A percentile compares a stretch with the other conserved stretches of the same genome.
Evolutionary conservation across 2,329 filamentous ascomycete genomes (phyloP).

Genomic region (Verticillium tricorpus): DNA sequence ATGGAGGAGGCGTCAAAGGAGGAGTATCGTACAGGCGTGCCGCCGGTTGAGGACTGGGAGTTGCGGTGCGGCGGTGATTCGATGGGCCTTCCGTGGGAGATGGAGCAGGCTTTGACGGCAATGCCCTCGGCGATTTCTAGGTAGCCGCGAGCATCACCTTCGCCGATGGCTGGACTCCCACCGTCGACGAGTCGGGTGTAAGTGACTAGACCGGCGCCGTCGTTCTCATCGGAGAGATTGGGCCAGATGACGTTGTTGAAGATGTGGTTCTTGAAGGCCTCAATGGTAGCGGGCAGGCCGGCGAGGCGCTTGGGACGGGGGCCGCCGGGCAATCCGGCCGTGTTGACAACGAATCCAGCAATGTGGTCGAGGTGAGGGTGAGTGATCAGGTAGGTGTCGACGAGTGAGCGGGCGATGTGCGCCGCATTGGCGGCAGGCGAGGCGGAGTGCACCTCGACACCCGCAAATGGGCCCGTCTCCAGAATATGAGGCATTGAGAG

Average conservation of each 20-base stretch:
- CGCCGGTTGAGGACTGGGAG: constrained; percentile 17
- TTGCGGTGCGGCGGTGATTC: constrained; percentile 63
- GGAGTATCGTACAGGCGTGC: constrained; percentile 17
- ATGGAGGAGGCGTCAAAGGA: constrained; percentile 24
- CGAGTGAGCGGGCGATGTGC: constrained; percentile 70
- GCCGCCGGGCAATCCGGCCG: constrained; percentile 70
- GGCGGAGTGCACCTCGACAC: constrained; percentile 63
- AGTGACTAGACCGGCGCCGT: constrained; percentile 85
- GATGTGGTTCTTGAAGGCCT: constrained; percentile 87
- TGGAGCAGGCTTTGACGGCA: constrained; percentile 79
- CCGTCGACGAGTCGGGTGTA: constrained; percentile 87
- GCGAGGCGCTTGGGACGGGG: constrained; percentile 81
- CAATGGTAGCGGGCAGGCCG: constrained; percentile 81
- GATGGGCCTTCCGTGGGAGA: constrained; percentile 88
- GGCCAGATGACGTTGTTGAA: constrained; percentile 99
- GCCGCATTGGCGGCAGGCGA: constrained; percentile 74
- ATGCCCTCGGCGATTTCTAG: constrained; percentile 84
- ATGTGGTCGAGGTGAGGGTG: constrained; percentile 98
- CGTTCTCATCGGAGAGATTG: constrained; percentile 93
- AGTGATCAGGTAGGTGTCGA: constrained; percentile 88
- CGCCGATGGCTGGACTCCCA: constrained; percentile 77
- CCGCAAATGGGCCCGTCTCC: constrained; percentile 71
- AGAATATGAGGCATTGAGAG: constrained; percentile 49
- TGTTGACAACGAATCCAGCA: constrained; percentile 88
- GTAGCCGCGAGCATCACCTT: constrained; percentile 77